Base-by-base conservation (phyloP, 169 alveolate species). In the Cryptosporidium ryanae region DNA sequence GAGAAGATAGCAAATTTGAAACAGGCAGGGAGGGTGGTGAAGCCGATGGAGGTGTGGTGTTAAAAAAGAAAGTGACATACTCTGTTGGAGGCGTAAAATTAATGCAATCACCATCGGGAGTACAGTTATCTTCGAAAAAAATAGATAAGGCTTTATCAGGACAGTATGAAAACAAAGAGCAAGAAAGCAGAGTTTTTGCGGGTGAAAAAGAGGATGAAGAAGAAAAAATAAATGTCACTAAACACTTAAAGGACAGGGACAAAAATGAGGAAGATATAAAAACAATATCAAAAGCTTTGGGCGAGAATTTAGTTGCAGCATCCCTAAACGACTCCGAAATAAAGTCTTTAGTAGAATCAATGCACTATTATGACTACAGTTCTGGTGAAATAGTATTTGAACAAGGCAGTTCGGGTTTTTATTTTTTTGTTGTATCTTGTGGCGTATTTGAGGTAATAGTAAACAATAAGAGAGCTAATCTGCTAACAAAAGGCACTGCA, bases 401-500 rank as follows among this genome's bases (percentile, higher is more conserved):
- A 34, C 97, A 95, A 76, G 97, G 97, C 17, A 93, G 90, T 46
- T 43, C 90, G 67, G 96, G 98, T 7, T 90, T 96, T 52, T 93
- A 94, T 71, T 95, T 95, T 91, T 95, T 95, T 90, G 93, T 95
- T 25, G 90, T 94, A 61, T 94, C 92, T 82, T 89, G 92, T 23
- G 98, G 98, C 5, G 91, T 82, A 38, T 90, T 93, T 90, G 97
- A 93, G 84, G 99, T 97, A 82, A 82, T 93, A 43, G 96, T 96
- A 18, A 94, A 95, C 82, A 96, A 94, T 4, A 95, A 95, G 81
- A 90, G 90, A 64, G 97, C 95, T 46, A 96, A 96, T 82, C 81
- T 91, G 34, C 83, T 97, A 94, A 91, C 92, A 27, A 90, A 93
- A 54, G 99, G 99, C 1, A 95, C 94, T 29, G 96, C 99, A 6